A percentile compares a stretch with the other conserved stretches of the same genome.
These are phyloP conservation scores for Aspergillus haitiensis DNA, from an alignment of 495 filamentous ascomycete genomes.

Conservation along the genomic window DNA sequence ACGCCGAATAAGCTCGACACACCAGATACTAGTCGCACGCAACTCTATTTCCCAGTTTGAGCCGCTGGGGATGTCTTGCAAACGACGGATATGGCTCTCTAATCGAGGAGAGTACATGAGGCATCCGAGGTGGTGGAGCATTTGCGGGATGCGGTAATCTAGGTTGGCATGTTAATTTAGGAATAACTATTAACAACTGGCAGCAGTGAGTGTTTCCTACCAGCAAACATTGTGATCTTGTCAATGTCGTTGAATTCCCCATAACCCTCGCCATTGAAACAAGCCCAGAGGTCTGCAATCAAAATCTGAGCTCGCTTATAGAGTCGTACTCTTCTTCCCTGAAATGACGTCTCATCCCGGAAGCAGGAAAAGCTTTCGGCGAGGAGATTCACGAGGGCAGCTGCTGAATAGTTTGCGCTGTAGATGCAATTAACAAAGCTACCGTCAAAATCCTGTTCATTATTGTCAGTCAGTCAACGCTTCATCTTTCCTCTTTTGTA, in stretches of 20 bases:
- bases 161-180: neutral
- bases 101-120: conserved; percentile 80
- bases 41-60: conserved; percentile 85
- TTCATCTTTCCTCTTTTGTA: conserved; percentile 44
- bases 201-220: conserved; percentile 31
- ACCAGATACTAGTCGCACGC: conserved; percentile 89
- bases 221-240: conserved; percentile 95
- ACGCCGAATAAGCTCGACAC: conserved; percentile 82
- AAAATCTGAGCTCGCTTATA: conserved; percentile 95
- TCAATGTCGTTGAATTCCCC: conserved; percentile 90
- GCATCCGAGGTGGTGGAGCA: conserved; percentile 79
- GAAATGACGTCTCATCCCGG: conserved; percentile 72
- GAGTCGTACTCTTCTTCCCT: conserved; percentile 72
- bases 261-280: conserved; percentile 76
- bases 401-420: conserved; percentile 75
- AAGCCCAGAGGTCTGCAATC: conserved; percentile 93
- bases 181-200: neutral
- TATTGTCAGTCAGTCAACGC: neutral
- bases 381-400: conserved; percentile 78
- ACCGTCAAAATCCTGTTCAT: conserved; percentile 70
- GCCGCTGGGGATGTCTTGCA: conserved; percentile 66
- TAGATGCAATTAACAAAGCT: conserved; percentile 72
- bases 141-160: conserved; percentile 96
- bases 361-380: conserved; percentile 82
- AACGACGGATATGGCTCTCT: conserved; percentile 62